Evolutionary conservation across 2,329 filamentous ascomycete species (phyloP).

Genomic region (Chrysoporthe puriensis): DNA sequence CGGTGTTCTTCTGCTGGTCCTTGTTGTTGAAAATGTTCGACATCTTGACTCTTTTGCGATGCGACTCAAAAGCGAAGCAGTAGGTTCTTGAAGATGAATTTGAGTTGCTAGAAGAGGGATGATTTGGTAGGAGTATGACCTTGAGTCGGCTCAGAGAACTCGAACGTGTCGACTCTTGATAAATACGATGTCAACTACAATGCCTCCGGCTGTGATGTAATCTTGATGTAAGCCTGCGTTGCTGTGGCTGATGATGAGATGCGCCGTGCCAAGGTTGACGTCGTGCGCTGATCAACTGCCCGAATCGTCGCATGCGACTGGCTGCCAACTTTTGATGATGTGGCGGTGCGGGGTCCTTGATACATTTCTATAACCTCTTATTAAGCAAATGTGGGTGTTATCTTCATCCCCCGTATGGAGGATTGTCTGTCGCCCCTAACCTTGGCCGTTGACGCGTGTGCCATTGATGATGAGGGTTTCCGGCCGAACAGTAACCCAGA

Average conservation of each 20-base stretch:
- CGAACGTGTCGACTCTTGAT: not conserved
- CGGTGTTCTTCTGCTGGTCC: constrained; percentile 21
- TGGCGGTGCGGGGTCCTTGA: constrained; percentile 27
- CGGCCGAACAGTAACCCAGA: not conserved
- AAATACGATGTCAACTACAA: not conserved
- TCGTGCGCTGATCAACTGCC: constrained; percentile 25
- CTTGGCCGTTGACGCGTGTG: not conserved
- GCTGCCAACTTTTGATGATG: constrained; percentile 23
- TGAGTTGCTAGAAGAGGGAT: not conserved
- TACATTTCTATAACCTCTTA: not conserved
- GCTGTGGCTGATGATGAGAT: constrained; percentile 25
- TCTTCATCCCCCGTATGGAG: too few relatives aligned
- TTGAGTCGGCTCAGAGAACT: not conserved
- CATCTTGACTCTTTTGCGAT: constrained; percentile 9
- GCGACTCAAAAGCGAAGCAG: not conserved
- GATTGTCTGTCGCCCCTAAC: not conserved
- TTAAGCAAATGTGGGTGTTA: too few relatives aligned
- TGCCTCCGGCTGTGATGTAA: constrained; percentile 6
- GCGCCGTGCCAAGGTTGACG: constrained; percentile 21
- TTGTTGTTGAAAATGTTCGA: constrained; percentile 25
- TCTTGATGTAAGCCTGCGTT: constrained; percentile 5
- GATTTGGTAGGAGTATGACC: not conserved
- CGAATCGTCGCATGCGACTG: constrained; percentile 5
- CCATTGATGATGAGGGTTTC: not conserved
- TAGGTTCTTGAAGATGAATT: too few relatives aligned